Evolutionary conservation across 768 basidiomycete genomes (phyloP).

Genomic region (Cubamyces sp.): DNA sequence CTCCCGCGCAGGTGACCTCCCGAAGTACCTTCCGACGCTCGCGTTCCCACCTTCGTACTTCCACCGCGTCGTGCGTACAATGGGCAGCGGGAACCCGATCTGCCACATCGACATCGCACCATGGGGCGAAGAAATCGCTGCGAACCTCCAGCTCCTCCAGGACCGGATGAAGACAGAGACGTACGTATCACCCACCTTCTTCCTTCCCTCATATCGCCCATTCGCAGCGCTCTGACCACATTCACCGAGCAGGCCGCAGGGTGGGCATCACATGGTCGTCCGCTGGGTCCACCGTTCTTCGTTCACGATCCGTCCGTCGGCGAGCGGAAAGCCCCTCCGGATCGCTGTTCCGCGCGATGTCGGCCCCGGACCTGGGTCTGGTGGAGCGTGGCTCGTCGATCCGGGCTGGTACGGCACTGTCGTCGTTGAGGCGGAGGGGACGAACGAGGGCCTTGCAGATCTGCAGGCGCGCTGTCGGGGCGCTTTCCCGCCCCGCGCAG

Average conservation of each 20-base stretch:
- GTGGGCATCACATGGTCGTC: conserved; percentile 76
- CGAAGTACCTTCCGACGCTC: conserved; percentile 77
- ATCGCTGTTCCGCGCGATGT: conserved; percentile 34
- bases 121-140: conserved; percentile 78
- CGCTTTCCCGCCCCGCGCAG: conserved; percentile 64
- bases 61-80: conserved; percentile 76
- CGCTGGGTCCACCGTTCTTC: conserved; percentile 85
- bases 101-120: conserved; percentile 74
- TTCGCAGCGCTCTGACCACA: conserved; percentile 4
- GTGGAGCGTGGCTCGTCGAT: conserved; percentile 63
- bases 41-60: conserved; percentile 90
- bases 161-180: conserved; percentile 80
- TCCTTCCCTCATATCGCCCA: conserved; percentile 10
- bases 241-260: conserved; percentile 63
- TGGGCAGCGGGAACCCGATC: conserved; percentile 48
- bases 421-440: conserved; percentile 85
- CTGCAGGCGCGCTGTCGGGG: conserved; percentile 75
- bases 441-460: conserved; percentile 82
- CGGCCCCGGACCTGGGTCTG: conserved; percentile 48
- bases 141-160: conserved; percentile 75
- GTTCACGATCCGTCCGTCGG: conserved; percentile 66
- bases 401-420: conserved; percentile 83
- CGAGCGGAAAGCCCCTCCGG: conserved; percentile 38
- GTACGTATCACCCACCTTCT: conserved; percentile 51
- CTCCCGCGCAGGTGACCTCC: conserved; percentile 74